A percentile compares a stretch with the other conserved stretches of the same genome.
Evolutionary conservation across 805 yeast species (phyloP).

Genomic region (Hanseniaspora pseudoguilliermondii): DNA sequence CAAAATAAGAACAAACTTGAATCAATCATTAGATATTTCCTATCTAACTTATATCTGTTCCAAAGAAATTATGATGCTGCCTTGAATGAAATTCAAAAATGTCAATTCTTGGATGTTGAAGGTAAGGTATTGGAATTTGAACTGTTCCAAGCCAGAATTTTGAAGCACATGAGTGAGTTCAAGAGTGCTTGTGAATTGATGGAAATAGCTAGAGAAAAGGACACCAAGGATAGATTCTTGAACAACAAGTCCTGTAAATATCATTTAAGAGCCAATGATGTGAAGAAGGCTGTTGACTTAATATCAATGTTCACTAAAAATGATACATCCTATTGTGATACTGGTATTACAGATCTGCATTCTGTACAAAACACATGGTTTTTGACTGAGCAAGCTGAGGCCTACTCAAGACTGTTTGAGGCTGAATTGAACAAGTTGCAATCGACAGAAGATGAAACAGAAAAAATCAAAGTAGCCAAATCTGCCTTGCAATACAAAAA

Average conservation of each 20-base stretch:
- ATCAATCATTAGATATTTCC: constrained; percentile 49
- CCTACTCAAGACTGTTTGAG: constrained; percentile 49
- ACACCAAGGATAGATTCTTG: constrained; percentile 81
- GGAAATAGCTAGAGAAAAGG: constrained; percentile 60
- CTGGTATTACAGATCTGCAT: constrained; percentile 77
- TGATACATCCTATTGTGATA: constrained; percentile 46
- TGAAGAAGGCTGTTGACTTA: constrained; percentile 60
- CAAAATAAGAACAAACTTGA: constrained; percentile 38
- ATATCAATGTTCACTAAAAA: constrained; percentile 76
- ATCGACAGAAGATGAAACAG: constrained; percentile 20
- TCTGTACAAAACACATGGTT: constrained; percentile 90
- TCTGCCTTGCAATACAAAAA: constrained; percentile 42
- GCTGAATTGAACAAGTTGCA: constrained; percentile 14
- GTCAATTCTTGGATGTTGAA: constrained; percentile 56
- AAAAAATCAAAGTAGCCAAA: constrained; percentile 28
- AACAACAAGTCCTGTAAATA: constrained; percentile 83
- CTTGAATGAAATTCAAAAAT: constrained; percentile 22
- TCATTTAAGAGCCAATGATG: constrained; percentile 56
- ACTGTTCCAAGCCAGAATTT: constrained; percentile 65
- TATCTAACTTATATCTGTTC: constrained; percentile 64
- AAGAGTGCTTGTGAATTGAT: constrained; percentile 51
- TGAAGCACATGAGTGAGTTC: constrained; percentile 56
- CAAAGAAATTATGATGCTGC: constrained; percentile 45
- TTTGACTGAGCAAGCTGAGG: constrained; percentile 69
- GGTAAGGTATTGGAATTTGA: constrained; percentile 79